A percentile compares a stretch with the other conserved stretches of the same genome.
Evolutionary conservation across 805 yeast species (phyloP).

Genomic region (Kodamaea fukazawae): DNA sequence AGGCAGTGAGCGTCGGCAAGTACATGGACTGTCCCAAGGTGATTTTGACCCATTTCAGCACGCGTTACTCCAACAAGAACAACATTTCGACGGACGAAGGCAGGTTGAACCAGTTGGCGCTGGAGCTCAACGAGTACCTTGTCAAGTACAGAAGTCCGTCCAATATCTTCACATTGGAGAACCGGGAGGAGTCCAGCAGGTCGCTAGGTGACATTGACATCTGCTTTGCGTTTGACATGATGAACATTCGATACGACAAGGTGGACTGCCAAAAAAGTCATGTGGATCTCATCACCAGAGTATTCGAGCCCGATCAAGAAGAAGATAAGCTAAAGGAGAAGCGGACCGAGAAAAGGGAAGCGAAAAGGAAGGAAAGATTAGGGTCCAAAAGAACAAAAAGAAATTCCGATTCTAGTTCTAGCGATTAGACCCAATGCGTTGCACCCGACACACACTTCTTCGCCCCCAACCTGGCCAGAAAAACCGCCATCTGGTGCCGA

Average conservation of each 20-base stretch:
- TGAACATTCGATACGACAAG: constrained; percentile 29
- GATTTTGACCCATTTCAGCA: constrained; percentile 88
- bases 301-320: constrained; percentile 26
- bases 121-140: constrained; percentile 29
- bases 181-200: constrained; percentile 3
- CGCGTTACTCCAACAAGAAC: constrained; percentile 58
- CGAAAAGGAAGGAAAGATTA: constrained; percentile 32
- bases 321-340: constrained; percentile 12
- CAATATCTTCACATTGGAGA: constrained; percentile 23
- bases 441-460: too few species aligned
- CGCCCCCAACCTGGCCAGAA: too few species aligned
- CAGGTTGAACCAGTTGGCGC: constrained; percentile 21
- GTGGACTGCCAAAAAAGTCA: constrained; percentile 26
- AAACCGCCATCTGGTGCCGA: too few species aligned
- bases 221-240: constrained; percentile 40
- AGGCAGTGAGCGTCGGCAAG: constrained; percentile 70
- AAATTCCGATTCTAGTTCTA: constrained; percentile 8
- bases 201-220: constrained; percentile 36
- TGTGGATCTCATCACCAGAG: constrained; percentile 24
- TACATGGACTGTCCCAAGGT: constrained; percentile 70
- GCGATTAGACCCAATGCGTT: constrained; percentile 1
- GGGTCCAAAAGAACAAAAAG: constrained; percentile 16
- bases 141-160: constrained; percentile 18
- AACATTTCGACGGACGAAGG: constrained; percentile 25
- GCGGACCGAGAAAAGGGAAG: constrained; percentile 32